Conservation (phyloP, 331 rosid genomes). For the Acacia pycnantha region DNA sequence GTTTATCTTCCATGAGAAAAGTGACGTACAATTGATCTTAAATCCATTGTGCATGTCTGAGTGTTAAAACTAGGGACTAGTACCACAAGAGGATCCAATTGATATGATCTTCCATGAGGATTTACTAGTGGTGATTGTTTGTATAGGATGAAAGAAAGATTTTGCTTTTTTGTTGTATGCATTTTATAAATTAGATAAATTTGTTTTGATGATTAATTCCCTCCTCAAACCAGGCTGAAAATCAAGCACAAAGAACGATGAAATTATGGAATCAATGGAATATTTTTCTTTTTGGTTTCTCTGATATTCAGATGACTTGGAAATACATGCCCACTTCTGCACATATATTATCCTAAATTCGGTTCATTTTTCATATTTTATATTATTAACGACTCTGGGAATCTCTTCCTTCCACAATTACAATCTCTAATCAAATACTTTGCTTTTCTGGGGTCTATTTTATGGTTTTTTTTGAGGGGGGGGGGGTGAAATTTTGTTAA, state of each 20-base stretch:
- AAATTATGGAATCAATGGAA: neutral
- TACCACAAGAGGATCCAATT: conserved; percentile 27
- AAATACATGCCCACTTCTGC: neutral
- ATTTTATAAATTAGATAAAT: conserved; percentile 22
- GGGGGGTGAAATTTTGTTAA: neutral
- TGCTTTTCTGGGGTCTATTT: neutral
- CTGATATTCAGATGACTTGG: neutral
- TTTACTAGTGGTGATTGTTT: conserved; percentile 43
- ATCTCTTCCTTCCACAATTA: neutral
- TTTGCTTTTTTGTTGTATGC: conserved; percentile 29
- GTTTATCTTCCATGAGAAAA: neutral
- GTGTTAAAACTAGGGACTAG: conserved; percentile 18
- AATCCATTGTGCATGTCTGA: conserved; percentile 24
- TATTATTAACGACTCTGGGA: neutral
- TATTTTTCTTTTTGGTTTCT: neutral
- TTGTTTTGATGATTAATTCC: conserved; percentile 24
- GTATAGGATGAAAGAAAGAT: conserved; percentile 48
- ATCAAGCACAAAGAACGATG: neutral
- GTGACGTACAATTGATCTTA: conserved; percentile 13
- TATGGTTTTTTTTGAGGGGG: too few species aligned
- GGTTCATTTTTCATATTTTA: neutral
- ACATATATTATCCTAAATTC: neutral
- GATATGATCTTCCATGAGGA: conserved; percentile 25
- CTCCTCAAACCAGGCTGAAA: neutral
- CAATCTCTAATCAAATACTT: neutral